Conservation (phyloP, 257 asterid species). For the Petunia axillaris region DNA sequence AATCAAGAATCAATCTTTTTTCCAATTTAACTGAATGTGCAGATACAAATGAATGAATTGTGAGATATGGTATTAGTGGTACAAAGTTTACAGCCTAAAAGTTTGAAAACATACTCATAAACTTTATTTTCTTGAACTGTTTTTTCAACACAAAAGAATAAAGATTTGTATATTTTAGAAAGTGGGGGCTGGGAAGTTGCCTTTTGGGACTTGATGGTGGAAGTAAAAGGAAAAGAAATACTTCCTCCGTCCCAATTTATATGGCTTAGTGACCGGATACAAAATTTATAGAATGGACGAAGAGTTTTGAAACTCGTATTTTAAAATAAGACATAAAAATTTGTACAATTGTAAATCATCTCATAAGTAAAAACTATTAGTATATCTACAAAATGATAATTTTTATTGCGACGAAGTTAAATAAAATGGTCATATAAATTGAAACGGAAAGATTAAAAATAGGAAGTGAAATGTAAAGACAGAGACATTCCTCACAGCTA, state of each 20-base stretch:
- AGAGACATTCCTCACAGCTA: slow-evolving; percentile 26
- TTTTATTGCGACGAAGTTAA: no score
- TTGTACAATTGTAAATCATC: no score
- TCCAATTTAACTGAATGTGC: background rate
- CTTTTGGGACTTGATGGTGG: background rate
- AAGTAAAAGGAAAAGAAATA: background rate
- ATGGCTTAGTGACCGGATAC: no score
- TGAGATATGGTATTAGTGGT: slow-evolving; percentile 42
- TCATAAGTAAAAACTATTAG: no score
- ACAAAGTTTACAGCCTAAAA: slow-evolving; percentile 59
- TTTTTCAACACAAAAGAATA: slow-evolving; percentile 29
- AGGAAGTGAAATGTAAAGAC: background rate
- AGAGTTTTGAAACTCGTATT: no score
- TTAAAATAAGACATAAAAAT: no score
- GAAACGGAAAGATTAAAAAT: no score
- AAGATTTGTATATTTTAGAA: slow-evolving; percentile 23
- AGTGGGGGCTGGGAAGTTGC: slow-evolving; percentile 37
- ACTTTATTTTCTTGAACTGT: slow-evolving; percentile 29
- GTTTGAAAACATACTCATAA: slow-evolving; percentile 43
- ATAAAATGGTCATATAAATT: no score
- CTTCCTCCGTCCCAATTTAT: no score
- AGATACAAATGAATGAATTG: slow-evolving; percentile 27
- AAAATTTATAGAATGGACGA: no score
- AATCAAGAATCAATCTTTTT: slow-evolving; percentile 25
- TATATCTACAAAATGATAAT: no score